Evolutionary conservation across 352 stramenopile genomes (phyloP).

Genomic region (Phytophthora colocasiae): DNA sequence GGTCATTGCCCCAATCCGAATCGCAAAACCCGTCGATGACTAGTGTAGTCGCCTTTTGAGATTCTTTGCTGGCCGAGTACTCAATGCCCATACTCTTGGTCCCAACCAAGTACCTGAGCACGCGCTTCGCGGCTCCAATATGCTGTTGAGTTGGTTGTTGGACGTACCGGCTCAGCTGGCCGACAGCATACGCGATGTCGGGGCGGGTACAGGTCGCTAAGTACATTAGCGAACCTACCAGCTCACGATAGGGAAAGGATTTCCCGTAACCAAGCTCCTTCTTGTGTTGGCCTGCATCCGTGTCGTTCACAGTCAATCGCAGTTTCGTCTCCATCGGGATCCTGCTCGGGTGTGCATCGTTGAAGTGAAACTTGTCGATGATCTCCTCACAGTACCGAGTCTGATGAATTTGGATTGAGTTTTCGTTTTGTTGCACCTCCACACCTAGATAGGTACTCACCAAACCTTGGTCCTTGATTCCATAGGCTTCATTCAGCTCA

Average conservation of each 20-base stretch:
- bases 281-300: slow-evolving; percentile 1
- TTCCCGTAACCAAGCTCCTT: not conserved
- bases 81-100: not conserved
- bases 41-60: not conserved
- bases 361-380: not conserved
- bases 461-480: slow-evolving; percentile 34
- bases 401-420: slow-evolving; percentile 17
- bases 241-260: slow-evolving; percentile 18
- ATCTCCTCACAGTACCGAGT: not conserved
- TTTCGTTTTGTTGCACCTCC: slow-evolving; percentile 13
- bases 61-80: slow-evolving; percentile 9
- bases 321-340: not conserved
- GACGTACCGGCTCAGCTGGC: slow-evolving; percentile 36
- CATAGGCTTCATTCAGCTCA: slow-evolving; percentile 22
- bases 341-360: not conserved
- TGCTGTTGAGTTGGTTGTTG: slow-evolving; percentile 14
- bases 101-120: slow-evolving; percentile 1
- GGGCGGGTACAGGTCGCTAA: slow-evolving; percentile 30
- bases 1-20: slow-evolving; percentile 19
- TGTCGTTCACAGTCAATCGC: slow-evolving; percentile 4
- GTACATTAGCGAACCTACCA: slow-evolving; percentile 38
- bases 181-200: slow-evolving; percentile 34
- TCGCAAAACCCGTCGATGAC: slow-evolving; percentile 16
- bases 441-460: slow-evolving; percentile 18
- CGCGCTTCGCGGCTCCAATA: slow-evolving; percentile 4